A percentile compares a stretch with the other conserved stretches of the same genome.
Conservation (phyloP, 164 flowering plant species). For the Liquidambar formosana region DNA sequence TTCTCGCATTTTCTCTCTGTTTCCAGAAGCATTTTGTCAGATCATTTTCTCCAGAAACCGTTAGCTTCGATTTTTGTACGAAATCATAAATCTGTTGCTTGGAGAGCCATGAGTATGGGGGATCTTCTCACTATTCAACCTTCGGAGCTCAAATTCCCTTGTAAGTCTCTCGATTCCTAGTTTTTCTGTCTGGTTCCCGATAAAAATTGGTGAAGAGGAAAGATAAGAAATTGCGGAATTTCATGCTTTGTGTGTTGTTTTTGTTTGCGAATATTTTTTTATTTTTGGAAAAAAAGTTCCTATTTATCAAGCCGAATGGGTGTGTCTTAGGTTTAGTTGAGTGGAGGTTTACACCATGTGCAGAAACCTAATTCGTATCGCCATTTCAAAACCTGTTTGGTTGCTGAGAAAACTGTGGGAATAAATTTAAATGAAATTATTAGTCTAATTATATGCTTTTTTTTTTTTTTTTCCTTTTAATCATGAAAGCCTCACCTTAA, state of each 20-base stretch:
- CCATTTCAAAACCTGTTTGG: background rate
- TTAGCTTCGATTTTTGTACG: too few species aligned
- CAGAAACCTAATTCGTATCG: background rate
- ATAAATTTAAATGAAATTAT: background rate
- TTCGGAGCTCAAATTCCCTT: conserved; percentile 31
- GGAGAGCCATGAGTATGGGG: conserved; percentile 20
- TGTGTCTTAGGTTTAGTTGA: background rate
- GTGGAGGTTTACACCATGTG: background rate
- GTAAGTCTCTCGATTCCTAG: conserved; percentile 16
- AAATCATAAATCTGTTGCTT: too few species aligned
- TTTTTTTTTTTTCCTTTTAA: background rate
- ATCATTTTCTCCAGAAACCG: too few species aligned
- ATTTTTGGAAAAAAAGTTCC: too few species aligned
- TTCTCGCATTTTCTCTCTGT: too few species aligned
- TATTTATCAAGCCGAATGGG: too few species aligned
- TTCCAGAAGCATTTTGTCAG: too few species aligned
- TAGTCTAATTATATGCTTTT: background rate
- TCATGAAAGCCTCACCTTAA: background rate
- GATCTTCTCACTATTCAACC: conserved; percentile 36
- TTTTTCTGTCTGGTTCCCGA: conserved; percentile 1
- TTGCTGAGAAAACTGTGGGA: background rate
- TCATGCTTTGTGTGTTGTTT: background rate
- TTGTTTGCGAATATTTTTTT: background rate
- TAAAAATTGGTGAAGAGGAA: background rate
- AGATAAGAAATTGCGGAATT: background rate